Base-by-base conservation (phyloP, 108 stramenopile genomes). In the Cyclotella kingstonii region DNA sequence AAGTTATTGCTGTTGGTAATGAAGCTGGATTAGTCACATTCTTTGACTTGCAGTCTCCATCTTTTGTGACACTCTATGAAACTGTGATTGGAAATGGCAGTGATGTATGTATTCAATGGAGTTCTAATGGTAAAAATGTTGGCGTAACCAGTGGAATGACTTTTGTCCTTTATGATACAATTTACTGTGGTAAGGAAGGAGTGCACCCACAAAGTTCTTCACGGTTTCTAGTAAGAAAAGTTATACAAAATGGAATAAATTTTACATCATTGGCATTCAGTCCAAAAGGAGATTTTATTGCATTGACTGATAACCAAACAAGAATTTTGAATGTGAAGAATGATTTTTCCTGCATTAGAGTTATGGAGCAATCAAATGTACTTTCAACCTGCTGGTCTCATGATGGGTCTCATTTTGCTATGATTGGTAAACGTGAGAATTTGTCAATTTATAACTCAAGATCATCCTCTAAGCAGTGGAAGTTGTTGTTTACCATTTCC, bases 11-110 rank as follows among this genome's bases (percentile, higher is more conserved):
- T 21, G 63, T 87, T 56, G 83, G 86, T 15, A 84, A 82, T 46
- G 83, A 87, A 47, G 68, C 66, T n/a, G 86, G 86, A 6, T 67
- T 87, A 17, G 62, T 87, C 10, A 78, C 83, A 2, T 73, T 87
- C 29, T 87, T 80, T 38, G 76, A 55, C 18, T 39, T 71, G 31
- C 46, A 63, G 3, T 73, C 68, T 28, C 55, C 79, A n/a, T 66
- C 77, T n/a, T 87, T 84, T 60, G 63, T 70, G 38, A 71, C 78
- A 18, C 55, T 62, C 10, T 87, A 84, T 43, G 86, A 87, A 56
- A 46, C 82, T 31, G 83, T 87, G 10, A 39, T 84, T 14, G 76
- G 75, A 31, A 70, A 29, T 12, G 52, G 53, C 41, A 66, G 76
- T 18, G 76, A 81, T 2, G 40, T 79, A n/a, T 75, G 73, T 4